phyloP scores from a whole-genome alignment of 1,284 basidiomycete species.

The Rhodofomes roseus region DNA sequence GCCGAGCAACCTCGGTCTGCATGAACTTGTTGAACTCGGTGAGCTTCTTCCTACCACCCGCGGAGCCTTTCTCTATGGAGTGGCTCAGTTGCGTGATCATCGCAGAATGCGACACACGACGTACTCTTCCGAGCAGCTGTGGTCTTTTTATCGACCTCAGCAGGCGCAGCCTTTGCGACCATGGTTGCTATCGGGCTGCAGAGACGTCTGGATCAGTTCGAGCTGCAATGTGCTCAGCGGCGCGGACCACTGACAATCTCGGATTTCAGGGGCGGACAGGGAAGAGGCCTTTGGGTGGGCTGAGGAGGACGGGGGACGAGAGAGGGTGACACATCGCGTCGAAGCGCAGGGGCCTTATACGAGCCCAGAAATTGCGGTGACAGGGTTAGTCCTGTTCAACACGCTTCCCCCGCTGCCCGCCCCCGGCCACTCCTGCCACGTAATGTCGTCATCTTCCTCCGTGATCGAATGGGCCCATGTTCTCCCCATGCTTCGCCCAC shows the following conservation, averaged over 20 bases:
- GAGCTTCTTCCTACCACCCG: slow-evolving; percentile 48
- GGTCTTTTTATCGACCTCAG: neutral
- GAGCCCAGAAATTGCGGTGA: slow-evolving; percentile 23
- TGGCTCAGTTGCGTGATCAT: neutral
- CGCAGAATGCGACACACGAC: neutral
- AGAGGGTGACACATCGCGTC: slow-evolving; percentile 24
- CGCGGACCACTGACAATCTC: slow-evolving; percentile 14
- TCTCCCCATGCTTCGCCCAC: neutral
- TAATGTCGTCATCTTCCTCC: neutral
- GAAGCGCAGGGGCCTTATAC: slow-evolving; percentile 29
- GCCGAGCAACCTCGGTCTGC: slow-evolving; percentile 71
- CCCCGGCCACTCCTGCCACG: slow-evolving; percentile 19
- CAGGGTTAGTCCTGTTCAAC: slow-evolving; percentile 25
- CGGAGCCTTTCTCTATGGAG: slow-evolving; percentile 32
- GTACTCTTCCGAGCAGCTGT: neutral
- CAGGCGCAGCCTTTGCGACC: slow-evolving; percentile 4
- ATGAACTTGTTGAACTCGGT: slow-evolving; percentile 78
- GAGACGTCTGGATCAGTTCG: neutral
- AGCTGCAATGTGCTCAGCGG: neutral
- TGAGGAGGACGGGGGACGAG: slow-evolving; percentile 20
- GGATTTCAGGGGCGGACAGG: slow-evolving; percentile 6
- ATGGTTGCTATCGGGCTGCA: slow-evolving; percentile 1
- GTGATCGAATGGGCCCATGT: neutral
- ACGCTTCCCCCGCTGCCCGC: slow-evolving; percentile 23
- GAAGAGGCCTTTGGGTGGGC: slow-evolving; percentile 11